Evolutionary conservation across 2,329 filamentous ascomycete genomes (phyloP), one percentile per base, ranked within the genome.

Genomic region (Elsinoe ampelina): DNA sequence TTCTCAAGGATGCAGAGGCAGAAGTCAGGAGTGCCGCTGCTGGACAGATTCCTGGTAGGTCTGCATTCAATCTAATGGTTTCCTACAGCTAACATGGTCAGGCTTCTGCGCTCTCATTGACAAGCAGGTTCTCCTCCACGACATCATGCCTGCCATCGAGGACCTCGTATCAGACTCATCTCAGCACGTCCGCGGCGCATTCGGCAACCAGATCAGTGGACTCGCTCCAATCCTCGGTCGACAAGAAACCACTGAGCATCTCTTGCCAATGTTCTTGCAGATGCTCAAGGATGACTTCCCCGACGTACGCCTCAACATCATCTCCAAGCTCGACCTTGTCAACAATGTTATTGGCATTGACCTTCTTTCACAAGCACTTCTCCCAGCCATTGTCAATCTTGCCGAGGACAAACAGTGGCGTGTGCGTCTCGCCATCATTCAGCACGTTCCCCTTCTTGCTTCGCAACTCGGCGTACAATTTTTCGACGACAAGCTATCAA

Each of bases 211-310:
- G 71, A 96, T 98, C 70, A 96, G 91, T 69, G 93, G 93, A 38
- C 82, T 98, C 64, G 93, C 93, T 43, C 93, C 93, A 5, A 96
- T 98, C 63, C 82, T 98, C 63, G 93, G 93, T 74, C 97, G 97
- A 75, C 89, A 98, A 73, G 92, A 97, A 73, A 98, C 93, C 30
- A 97, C 95, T 63, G 86, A 93, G 64, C 93, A 98, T 71, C 83
- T 98, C 43, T 82, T 98, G 43, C 93, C 93, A 55, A 98, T 98
- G 92, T 97, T 98, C 74, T 80, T 98, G 55, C 89, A 95, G 72
- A 98, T 98, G 93, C 84, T 98, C 66, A 98, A 97, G 80, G 93
- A 98, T 67, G 93, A 98, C 69, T 97, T 96, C 72, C 93, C 93
- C 19, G 93, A 98, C 70, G 93, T 98, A 54, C 87, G 93, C 61